phyloP scores from a whole-genome alignment of 2,329 filamentous ascomycete species.

The Gnomoniopsis smithogilvyi region DNA sequence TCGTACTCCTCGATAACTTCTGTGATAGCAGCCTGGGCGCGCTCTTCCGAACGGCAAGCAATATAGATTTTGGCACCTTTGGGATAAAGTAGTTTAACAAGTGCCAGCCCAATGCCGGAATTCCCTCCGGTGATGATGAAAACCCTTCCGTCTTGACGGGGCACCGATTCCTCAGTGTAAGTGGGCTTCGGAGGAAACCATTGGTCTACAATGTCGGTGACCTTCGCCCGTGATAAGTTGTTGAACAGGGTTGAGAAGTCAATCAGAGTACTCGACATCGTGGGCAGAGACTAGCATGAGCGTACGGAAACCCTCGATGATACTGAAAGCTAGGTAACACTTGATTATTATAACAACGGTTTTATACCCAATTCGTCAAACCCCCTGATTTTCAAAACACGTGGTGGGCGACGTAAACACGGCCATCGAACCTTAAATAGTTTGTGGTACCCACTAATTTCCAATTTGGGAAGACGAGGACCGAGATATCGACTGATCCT shows the following conservation, averaged over 20 bases:
- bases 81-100: conserved; percentile 49
- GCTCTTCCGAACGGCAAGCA: conserved; percentile 26
- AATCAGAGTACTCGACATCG: conserved; percentile 13
- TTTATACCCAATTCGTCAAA: too few relatives aligned
- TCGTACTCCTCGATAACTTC: conserved; percentile 22
- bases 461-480: too few relatives aligned
- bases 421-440: too few relatives aligned
- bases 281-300: not conserved
- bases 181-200: conserved; percentile 24
- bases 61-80: conserved; percentile 33
- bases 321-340: too few relatives aligned
- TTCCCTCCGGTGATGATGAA: conserved; percentile 47
- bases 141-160: conserved; percentile 26
- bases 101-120: conserved; percentile 43
- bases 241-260: conserved; percentile 14
- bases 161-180: conserved; percentile 25
- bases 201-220: conserved; percentile 16
- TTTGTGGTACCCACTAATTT: too few relatives aligned
- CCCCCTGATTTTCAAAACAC: too few relatives aligned
- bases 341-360: too few relatives aligned
- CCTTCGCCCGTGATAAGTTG: conserved; percentile 1
- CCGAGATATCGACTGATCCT: too few relatives aligned
- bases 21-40: conserved; percentile 30
- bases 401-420: too few relatives aligned
- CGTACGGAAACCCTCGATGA: too few relatives aligned